Evolutionary conservation across 225 moss, liverwort and hornwort species (phyloP).

Genomic region (Anthoceros angustus): DNA sequence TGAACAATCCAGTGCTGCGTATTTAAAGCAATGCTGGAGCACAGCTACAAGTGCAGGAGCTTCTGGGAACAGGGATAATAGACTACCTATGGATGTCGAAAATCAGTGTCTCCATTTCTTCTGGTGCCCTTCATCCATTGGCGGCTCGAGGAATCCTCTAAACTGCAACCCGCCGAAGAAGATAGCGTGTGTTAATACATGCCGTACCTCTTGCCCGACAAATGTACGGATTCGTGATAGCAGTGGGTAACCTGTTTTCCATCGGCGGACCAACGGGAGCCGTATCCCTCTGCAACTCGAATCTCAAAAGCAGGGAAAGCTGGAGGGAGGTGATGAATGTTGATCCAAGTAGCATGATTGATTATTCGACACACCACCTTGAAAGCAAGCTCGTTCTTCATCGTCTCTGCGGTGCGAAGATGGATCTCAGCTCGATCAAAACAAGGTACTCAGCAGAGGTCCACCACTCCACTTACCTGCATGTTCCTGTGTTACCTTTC

Average conservation of each 20-base stretch:
- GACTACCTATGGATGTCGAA: neutral
- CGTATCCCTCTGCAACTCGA: slow-evolving; percentile 65
- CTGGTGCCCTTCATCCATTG: slow-evolving; percentile 75
- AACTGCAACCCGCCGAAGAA: slow-evolving; percentile 32
- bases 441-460: slow-evolving; percentile 1
- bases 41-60: too few species aligned
- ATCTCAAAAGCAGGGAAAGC: slow-evolving; percentile 53
- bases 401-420: slow-evolving; percentile 27
- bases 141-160: slow-evolving; percentile 80
- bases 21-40: too few species aligned
- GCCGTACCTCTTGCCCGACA: neutral
- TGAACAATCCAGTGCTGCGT: too few species aligned
- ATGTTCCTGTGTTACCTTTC: slow-evolving; percentile 28
- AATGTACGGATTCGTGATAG: neutral
- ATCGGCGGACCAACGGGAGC: slow-evolving; percentile 77
- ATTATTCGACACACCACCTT: slow-evolving; percentile 36
- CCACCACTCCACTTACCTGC: slow-evolving; percentile 6
- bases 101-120: slow-evolving; percentile 73
- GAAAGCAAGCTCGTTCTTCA: slow-evolving; percentile 58
- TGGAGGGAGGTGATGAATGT: slow-evolving; percentile 48
- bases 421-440: neutral
- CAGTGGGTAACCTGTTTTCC: slow-evolving; percentile 49
- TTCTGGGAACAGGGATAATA: too few species aligned
- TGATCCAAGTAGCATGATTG: slow-evolving; percentile 63
- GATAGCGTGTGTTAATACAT: too few species aligned